These are phyloP conservation scores for Colletotrichum echinochloae DNA, from an alignment of 2,329 filamentous ascomycete genomes.

Conservation along the genomic window DNA sequence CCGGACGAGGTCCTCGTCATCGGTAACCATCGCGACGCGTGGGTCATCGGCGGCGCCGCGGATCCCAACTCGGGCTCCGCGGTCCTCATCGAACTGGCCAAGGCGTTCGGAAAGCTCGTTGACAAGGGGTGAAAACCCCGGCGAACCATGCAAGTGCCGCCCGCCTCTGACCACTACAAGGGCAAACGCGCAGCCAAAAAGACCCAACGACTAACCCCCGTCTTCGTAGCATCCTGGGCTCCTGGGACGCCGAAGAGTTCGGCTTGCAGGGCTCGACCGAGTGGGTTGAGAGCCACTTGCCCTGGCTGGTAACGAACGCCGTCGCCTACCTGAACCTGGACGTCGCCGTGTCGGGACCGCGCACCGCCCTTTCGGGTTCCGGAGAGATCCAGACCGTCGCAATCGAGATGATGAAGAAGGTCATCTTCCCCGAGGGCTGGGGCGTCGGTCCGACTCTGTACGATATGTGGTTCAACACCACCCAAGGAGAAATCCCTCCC, in stretches of 20 bases:
- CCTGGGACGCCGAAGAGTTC: conserved; percentile 53
- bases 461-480: conserved; percentile 37
- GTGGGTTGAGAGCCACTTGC: conserved; percentile 33
- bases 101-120: conserved; percentile 60
- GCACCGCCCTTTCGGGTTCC: conserved; percentile 50
- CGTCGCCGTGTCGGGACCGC: conserved; percentile 58
- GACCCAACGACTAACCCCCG: neutral
- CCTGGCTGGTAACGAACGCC: conserved; percentile 25
- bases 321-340: conserved; percentile 63
- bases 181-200: fast-evolving
- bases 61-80: conserved; percentile 65
- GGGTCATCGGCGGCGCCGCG: conserved; percentile 64
- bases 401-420: conserved; percentile 36
- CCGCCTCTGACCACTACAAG: neutral
- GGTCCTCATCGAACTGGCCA: conserved; percentile 61
- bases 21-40: conserved; percentile 66
- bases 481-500: conserved; percentile 24
- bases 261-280: conserved; percentile 33
- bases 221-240: conserved; percentile 44
- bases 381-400: conserved; percentile 31
- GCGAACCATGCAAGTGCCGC: conserved; percentile 55
- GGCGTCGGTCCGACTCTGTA: conserved; percentile 32
- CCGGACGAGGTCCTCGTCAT: conserved; percentile 58
- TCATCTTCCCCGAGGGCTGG: conserved; percentile 32
- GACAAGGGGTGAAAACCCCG: conserved; percentile 63